Conservation (phyloP, 305 asterid species). For the Rubia balearica region DNA sequence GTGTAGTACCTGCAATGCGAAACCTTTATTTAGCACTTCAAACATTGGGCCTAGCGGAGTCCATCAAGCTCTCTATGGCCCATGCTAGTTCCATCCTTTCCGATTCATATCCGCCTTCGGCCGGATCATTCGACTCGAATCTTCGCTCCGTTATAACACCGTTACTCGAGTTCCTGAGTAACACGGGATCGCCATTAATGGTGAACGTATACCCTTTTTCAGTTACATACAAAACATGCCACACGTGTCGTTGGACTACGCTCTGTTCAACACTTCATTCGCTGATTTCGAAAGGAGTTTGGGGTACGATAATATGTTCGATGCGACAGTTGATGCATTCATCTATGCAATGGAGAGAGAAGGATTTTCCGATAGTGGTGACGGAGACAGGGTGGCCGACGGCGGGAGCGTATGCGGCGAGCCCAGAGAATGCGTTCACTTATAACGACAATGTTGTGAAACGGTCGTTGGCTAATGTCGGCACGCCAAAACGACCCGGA, state of each 20-base stretch:
- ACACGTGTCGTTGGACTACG: conserved; percentile 37
- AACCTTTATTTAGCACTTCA: conserved; percentile 47
- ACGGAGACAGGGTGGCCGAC: conserved; percentile 81
- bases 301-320: conserved; percentile 47
- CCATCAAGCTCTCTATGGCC: conserved; percentile 43
- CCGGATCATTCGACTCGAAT: conserved; percentile 34
- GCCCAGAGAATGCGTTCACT: conserved; percentile 42
- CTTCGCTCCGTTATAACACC: conserved; percentile 29
- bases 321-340: conserved; percentile 55
- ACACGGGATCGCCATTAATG: conserved; percentile 47
- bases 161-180: conserved; percentile 32
- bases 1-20: conserved; percentile 42
- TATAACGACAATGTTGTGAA: conserved; percentile 48
- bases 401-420: conserved; percentile 42
- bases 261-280: conserved; percentile 39
- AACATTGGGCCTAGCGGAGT: conserved; percentile 29
- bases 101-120: conserved; percentile 52
- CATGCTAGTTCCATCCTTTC: conserved; percentile 49
- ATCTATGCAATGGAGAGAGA: conserved; percentile 65
- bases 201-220: conserved; percentile 63
- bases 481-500: conserved; percentile 66
- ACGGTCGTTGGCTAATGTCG: conserved; percentile 42
- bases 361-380: conserved; percentile 67
- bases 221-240: conserved; percentile 34
- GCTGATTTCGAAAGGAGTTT: conserved; percentile 31